Evolutionary conservation across 2,329 filamentous ascomycete species (phyloP), one percentile per base, ranked within the genome.

Genomic region (Nemania sp.): DNA sequence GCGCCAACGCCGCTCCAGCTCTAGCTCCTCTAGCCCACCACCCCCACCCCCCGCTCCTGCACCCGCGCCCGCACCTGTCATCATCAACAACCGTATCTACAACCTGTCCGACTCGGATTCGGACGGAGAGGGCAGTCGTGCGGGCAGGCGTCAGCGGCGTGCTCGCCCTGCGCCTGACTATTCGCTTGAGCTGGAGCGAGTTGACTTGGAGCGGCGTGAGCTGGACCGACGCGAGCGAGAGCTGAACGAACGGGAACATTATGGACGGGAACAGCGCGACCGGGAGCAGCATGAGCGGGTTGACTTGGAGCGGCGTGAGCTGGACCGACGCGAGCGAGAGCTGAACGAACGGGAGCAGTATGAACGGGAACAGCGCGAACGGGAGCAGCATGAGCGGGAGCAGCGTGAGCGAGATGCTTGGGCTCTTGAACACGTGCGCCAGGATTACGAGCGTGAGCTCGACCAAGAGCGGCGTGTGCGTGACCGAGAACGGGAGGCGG

Each of bases 41-140:
- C 7, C 56, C 7, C 69, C 67, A 35, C 68, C 74, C 6, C 71
- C 71, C 9, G 35, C 57, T 10, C 73, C 69, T 18, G 48, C 52
- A 17, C 59, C 43, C 17, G 72, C 75, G 7, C 25, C 25, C 15
- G 65, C 72, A 5, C 82, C 83, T 1, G 77, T 87, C 49, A 80
- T 87, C 54, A 86, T 87, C 70, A 84, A 85, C 69, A 86, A 85
- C 71, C 77, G 77, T 58, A 81, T 83, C 59, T 80, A 82, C 66
- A 81, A 81, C 61, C 67, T 78, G 53, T 74, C 69, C 15, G 71
- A 76, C 59, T 67, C 69, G 0, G 69, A 71, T 5, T 74, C 71
- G 9, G 80, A 79, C 18, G 81, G 77, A 5, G 80, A 81, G 37
- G 76, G 78, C 2, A 50, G 43, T 34, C 64, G 34, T 15, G 76